A percentile compares a stretch with the other conserved stretches of the same genome.
Evolutionary conservation across 202 grass and related monocot genomes (phyloP).

Genomic region (Hordeum pubiflorum): DNA sequence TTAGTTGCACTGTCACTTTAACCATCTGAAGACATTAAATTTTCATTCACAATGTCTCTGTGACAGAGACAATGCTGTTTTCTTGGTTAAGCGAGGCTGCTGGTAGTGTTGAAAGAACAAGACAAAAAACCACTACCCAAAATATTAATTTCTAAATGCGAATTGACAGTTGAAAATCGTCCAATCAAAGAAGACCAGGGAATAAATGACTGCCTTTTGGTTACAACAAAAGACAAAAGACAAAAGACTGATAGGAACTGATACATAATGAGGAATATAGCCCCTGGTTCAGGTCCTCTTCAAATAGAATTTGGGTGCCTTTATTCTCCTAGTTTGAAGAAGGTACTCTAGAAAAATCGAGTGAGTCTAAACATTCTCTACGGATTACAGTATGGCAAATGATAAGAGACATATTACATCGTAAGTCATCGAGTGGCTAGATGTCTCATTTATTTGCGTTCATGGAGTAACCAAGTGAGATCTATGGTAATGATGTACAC

Average conservation of each 20-base stretch:
- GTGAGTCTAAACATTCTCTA: neutral
- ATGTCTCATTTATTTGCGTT: neutral
- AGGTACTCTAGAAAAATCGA: neutral
- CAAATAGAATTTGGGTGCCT: neutral
- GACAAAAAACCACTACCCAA: neutral
- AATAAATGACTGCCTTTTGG: neutral
- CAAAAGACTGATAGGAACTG: neutral
- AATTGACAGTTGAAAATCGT: neutral
- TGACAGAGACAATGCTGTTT: conserved; percentile 9
- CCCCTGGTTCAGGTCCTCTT: neutral
- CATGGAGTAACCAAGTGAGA: neutral
- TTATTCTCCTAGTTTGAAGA: neutral
- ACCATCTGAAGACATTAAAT: neutral
- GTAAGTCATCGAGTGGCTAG: neutral
- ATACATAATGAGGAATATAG: neutral
- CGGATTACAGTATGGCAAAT: neutral
- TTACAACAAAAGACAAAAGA: neutral
- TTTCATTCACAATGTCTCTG: conserved; percentile 4
- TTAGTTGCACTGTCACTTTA: conserved; percentile 15
- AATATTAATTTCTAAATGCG: neutral
- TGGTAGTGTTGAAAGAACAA: conserved; percentile 6
- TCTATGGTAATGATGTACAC: neutral
- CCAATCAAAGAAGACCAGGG: neutral
- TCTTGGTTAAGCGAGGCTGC: neutral
- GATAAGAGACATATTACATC: neutral